Percentiles rank a stretch among this genome's conserved stretches.
Evolutionary conservation across 208 protist species (phyloP).

Genomic region (Leishmania lainsoni): DNA sequence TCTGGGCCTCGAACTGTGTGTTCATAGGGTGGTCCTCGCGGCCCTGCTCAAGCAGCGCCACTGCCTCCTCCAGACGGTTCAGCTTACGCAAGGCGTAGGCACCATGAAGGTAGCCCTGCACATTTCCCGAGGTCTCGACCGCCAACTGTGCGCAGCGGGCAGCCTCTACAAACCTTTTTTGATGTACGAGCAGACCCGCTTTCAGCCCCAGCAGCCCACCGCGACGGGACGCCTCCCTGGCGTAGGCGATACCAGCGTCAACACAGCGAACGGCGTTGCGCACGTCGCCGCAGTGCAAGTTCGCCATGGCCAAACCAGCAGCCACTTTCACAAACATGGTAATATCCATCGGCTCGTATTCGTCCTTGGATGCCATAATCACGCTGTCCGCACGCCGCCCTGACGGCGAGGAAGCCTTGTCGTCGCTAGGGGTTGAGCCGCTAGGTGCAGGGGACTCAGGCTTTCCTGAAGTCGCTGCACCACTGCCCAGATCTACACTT

Average conservation of each 20-base stretch:
- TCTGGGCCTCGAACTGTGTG: constrained; percentile 45
- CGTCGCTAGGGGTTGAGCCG: not conserved
- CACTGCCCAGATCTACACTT: not conserved
- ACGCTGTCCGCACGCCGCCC: constrained; percentile 22
- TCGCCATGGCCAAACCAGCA: constrained; percentile 82
- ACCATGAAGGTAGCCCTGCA: constrained; percentile 87
- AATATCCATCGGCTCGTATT: constrained; percentile 75
- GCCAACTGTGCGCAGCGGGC: constrained; percentile 58
- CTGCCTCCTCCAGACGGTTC: constrained; percentile 47
- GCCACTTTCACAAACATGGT: constrained; percentile 83
- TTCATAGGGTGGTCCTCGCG: constrained; percentile 79
- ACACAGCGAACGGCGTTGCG: constrained; percentile 75
- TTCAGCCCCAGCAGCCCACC: constrained; percentile 87
- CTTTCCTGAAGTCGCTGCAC: not conserved
- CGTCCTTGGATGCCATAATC: constrained; percentile 57
- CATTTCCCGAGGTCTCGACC: constrained; percentile 66
- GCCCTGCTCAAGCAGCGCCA: constrained; percentile 65
- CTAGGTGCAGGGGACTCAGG: not conserved
- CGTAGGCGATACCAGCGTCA: constrained; percentile 70
- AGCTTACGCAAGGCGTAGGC: constrained; percentile 70
- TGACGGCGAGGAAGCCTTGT: not conserved
- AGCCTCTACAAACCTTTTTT: constrained; percentile 76
- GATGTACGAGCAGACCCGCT: constrained; percentile 69
- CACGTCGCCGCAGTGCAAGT: constrained; percentile 80
- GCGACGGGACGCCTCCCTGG: constrained; percentile 54